These are phyloP conservation scores for Botryotinia narcissicola DNA, from an alignment of 2,329 filamentous ascomycete species.

Conservation along the genomic window DNA sequence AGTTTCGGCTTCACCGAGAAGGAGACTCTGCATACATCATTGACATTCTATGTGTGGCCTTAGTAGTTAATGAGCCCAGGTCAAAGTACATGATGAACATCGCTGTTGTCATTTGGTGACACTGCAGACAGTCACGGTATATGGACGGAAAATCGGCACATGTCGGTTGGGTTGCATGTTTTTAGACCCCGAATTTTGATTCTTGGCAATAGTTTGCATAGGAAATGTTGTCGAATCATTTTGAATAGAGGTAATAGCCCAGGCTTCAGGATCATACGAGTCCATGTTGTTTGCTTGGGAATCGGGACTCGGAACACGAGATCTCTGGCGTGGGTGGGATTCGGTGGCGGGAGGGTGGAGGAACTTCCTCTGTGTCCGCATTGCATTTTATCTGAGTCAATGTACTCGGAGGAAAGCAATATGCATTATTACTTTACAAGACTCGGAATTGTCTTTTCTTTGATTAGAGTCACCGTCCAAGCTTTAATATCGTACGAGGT, in stretches of 20 bases:
- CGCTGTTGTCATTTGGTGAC: slow-evolving; percentile 8
- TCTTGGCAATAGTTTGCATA: slow-evolving; percentile 1
- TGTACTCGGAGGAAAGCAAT: background rate
- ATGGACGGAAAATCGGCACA: slow-evolving; percentile 6
- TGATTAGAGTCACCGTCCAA: background rate
- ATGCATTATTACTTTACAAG: background rate
- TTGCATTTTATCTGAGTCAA: background rate
- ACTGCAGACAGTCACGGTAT: background rate
- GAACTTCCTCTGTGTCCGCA: background rate
- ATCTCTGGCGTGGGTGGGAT: background rate
- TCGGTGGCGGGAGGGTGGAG: background rate
- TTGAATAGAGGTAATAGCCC: background rate
- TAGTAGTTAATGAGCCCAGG: background rate
- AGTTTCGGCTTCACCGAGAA: background rate
- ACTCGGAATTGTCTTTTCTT: background rate
- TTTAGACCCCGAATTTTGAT: background rate
- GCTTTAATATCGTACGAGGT: background rate
- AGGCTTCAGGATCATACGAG: background rate
- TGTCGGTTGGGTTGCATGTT: background rate
- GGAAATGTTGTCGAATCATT: background rate
- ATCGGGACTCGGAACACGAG: background rate
- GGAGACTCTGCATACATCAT: background rate
- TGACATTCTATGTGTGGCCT: background rate
- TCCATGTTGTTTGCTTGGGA: background rate
- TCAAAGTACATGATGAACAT: background rate